A percentile compares a stretch with the other conserved stretches of the same genome.
Evolutionary conservation across 192 early-diverging fungal genomes (phyloP).

Genomic region (Backusella tuberculispora): DNA sequence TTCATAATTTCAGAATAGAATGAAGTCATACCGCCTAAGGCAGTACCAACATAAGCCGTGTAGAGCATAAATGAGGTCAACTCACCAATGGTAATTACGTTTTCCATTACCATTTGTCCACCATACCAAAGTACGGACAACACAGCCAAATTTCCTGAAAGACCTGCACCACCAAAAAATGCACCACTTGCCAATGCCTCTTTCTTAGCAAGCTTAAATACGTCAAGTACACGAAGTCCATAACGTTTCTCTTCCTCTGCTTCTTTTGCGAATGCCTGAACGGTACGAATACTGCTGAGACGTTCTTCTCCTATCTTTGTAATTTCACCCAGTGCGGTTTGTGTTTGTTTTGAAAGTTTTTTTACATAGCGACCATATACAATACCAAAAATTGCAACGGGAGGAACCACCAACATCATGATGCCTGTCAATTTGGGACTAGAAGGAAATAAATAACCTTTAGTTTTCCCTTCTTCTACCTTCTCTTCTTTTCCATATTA

Average conservation of each 20-base stretch:
- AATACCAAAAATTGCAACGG: constrained; percentile 69
- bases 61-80: constrained; percentile 71
- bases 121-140: constrained; percentile 68
- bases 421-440: constrained; percentile 67
- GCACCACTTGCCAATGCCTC: constrained; percentile 59
- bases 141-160: constrained; percentile 65
- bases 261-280: constrained; percentile 72
- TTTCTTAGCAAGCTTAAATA: constrained; percentile 36
- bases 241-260: constrained; percentile 53
- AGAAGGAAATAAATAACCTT: not conserved
- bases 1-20: constrained; percentile 79
- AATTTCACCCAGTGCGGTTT: constrained; percentile 66
- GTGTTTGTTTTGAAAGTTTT: constrained; percentile 60
- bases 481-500: not conserved
- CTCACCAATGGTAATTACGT: constrained; percentile 65
- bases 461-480: not conserved
- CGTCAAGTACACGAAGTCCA: constrained; percentile 41
- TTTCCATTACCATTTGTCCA: constrained; percentile 64
- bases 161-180: constrained; percentile 66
- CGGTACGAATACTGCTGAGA: constrained; percentile 84
- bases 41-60: constrained; percentile 67
- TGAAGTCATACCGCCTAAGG: constrained; percentile 57
- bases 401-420: constrained; percentile 77
- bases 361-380: constrained; percentile 70
- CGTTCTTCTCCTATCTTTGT: constrained; percentile 84